phyloP scores from a whole-genome alignment of 192 early-diverging fungal species.

The Rhizophagus clarus region DNA sequence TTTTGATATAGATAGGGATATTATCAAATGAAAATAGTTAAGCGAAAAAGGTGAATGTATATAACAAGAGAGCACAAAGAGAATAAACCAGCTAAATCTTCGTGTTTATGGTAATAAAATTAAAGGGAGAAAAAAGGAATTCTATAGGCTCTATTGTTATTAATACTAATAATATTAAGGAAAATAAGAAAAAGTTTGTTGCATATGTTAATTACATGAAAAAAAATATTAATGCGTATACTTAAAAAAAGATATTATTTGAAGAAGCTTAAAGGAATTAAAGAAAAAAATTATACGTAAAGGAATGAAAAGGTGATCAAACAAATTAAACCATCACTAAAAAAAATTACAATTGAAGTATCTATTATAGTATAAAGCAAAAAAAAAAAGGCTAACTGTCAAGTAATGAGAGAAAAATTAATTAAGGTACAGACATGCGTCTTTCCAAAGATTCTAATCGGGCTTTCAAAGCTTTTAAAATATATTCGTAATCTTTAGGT shows the following conservation, averaged over 20 bases:
- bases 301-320: background rate
- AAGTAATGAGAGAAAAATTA: background rate
- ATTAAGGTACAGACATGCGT: constrained; percentile 24
- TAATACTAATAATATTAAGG: background rate
- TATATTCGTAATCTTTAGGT: constrained; percentile 11
- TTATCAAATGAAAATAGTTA: background rate
- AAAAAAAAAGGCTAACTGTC: no score
- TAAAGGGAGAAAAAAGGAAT: background rate
- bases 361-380: no score
- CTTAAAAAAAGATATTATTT: background rate
- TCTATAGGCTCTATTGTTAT: background rate
- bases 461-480: constrained; percentile 18
- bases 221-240: background rate
- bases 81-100: background rate
- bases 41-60: background rate
- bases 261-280: background rate
- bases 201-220: background rate
- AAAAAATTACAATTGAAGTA: no score
- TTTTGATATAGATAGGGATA: background rate
- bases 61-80: background rate
- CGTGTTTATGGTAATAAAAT: background rate
- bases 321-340: no score
- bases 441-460: constrained; percentile 31
- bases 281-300: background rate
- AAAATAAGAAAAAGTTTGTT: background rate